Conservation (phyloP, 2,329 filamentous ascomycete genomes). For the Diaporthe citrichinensis region DNA sequence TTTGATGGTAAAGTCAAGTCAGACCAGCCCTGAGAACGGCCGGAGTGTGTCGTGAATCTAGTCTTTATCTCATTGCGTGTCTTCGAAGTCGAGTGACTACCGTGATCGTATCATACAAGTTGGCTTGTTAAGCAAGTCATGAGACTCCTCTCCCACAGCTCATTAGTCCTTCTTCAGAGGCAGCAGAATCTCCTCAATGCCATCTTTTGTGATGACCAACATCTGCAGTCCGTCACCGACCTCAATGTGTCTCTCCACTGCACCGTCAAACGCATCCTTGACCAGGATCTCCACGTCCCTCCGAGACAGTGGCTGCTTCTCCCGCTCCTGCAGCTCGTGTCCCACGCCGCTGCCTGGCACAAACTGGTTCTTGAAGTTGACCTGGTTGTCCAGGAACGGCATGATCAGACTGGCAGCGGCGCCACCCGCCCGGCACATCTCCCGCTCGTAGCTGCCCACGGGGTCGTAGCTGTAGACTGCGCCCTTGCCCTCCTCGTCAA, state of each 20-base stretch:
- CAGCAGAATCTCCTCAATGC: constrained; percentile 87
- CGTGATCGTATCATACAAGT: constrained; percentile 51
- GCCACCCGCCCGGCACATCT: constrained; percentile 94
- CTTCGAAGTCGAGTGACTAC: constrained; percentile 34
- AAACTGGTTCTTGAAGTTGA: constrained; percentile 99
- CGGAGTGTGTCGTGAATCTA: constrained; percentile 8
- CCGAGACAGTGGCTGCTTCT: constrained; percentile 78
- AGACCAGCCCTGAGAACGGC: neutral
- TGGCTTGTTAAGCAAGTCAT: constrained; percentile 9
- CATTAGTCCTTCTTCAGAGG: constrained; percentile 90
- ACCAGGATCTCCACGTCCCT: constrained; percentile 87
- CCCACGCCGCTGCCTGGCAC: constrained; percentile 87
- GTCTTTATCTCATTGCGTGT: constrained; percentile 33
- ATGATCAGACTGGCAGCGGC: constrained; percentile 96
- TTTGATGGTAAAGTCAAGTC: neutral
- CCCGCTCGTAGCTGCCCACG: constrained; percentile 96
- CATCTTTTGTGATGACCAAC: constrained; percentile 89
- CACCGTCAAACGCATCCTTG: constrained; percentile 97
- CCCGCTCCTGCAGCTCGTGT: constrained; percentile 81
- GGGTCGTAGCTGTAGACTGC: constrained; percentile 98
- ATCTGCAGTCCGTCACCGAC: constrained; percentile 97
- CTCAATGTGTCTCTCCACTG: constrained; percentile 98
- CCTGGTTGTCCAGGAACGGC: constrained; percentile 99
- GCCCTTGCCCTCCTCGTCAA: constrained; percentile 95
- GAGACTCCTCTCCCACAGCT: constrained; percentile 6